These are phyloP conservation scores for Leccinum obscurum DNA, from an alignment of 768 basidiomycete genomes.

Conservation along the genomic window DNA sequence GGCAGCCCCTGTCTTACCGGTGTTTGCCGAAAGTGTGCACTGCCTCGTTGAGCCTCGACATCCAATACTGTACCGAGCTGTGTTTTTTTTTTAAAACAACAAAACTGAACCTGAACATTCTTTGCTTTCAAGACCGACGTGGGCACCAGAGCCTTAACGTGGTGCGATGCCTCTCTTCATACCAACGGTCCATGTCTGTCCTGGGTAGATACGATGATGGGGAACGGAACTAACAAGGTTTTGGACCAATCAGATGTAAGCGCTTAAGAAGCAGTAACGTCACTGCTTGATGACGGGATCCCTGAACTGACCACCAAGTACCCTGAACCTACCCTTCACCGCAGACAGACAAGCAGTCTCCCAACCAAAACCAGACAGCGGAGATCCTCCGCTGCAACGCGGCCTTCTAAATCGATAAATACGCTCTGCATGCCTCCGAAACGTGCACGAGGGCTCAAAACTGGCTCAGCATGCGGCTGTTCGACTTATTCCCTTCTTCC, in stretches of 20 bases:
- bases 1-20: too few species aligned
- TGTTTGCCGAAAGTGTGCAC: too few species aligned
- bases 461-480: conserved; percentile 9
- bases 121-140: not conserved
- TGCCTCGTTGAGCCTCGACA: too few species aligned
- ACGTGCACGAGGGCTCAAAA: conserved; percentile 25
- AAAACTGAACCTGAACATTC: not conserved
- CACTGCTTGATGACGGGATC: conserved; percentile 4
- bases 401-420: conserved; percentile 23
- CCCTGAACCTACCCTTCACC: conserved; percentile 14
- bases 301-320: conserved; percentile 8
- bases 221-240: conserved; percentile 6
- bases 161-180: conserved; percentile 4
- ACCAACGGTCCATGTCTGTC: conserved; percentile 11
- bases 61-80: too few species aligned
- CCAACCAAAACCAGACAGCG: conserved; percentile 25
- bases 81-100: too few species aligned
- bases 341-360: conserved; percentile 12
- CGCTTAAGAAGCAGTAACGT: not conserved
- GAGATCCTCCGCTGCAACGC: conserved; percentile 27
- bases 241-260: conserved; percentile 19
- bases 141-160: not conserved
- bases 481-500: conserved; percentile 2
- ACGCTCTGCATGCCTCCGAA: conserved; percentile 26
- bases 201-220: conserved; percentile 4